These are phyloP conservation scores for Tricladium varicosporioides DNA, from an alignment of 2,329 filamentous ascomycete genomes.

Conservation along the genomic window DNA sequence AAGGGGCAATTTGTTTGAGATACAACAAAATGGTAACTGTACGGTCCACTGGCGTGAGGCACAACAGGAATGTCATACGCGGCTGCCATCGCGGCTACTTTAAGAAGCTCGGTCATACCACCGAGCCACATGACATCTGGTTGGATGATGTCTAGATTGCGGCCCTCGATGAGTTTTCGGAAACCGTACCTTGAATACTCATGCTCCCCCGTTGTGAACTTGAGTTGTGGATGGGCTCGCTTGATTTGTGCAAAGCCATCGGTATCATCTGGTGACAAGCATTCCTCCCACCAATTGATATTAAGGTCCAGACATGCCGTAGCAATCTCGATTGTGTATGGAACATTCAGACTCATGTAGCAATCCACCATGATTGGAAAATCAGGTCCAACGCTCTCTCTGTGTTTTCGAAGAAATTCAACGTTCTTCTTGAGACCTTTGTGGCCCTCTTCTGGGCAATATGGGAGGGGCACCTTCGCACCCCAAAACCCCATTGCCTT, in stretches of 20 bases:
- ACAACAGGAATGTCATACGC: conserved; percentile 95
- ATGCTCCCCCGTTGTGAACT: conserved; percentile 95
- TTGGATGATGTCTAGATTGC: conserved; percentile 91
- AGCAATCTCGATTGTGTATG: conserved; percentile 89
- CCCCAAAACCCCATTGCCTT: conserved; percentile 87
- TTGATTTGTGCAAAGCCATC: conserved; percentile 90
- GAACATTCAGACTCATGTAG: conserved; percentile 93
- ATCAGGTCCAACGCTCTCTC: conserved; percentile 80
- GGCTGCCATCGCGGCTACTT: conserved; percentile 82
- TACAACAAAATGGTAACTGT: conserved; percentile 95
- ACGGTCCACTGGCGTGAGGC: conserved; percentile 90
- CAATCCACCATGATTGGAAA: conserved; percentile 95
- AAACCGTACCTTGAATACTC: conserved; percentile 94
- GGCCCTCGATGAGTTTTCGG: conserved; percentile 87
- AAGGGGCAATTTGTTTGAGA: conserved; percentile 92
- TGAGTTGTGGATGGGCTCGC: conserved; percentile 82
- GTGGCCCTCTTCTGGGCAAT: conserved; percentile 83
- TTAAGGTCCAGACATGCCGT: conserved; percentile 79
- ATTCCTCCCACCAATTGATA: conserved; percentile 98
- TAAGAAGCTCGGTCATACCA: conserved; percentile 87
- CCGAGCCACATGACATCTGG: conserved; percentile 98
- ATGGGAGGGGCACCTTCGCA: conserved; percentile 85
- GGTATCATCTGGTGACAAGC: conserved; percentile 84
- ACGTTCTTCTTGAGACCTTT: conserved; percentile 84
- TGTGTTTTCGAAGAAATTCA: conserved; percentile 81